Base-by-base conservation (phyloP, 768 basidiomycete genomes). In the Collybia sordida region DNA sequence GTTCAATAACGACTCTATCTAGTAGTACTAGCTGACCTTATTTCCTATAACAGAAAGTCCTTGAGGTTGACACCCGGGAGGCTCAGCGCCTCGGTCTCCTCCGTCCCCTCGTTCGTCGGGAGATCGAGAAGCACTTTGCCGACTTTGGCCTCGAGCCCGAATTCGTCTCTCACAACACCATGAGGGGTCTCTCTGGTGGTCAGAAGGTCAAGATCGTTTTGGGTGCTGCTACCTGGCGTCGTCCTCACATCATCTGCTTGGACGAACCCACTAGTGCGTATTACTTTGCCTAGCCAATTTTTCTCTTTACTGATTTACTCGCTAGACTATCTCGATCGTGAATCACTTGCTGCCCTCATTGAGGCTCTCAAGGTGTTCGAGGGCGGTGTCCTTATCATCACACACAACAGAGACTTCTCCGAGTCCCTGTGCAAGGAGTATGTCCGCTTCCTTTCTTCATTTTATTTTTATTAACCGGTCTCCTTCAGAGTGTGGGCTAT, bases 201-300 rank as follows among this genome's bases (percentile, higher is more conserved):
- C 95, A 98, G 76, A 98, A 98, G 77, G 95, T 98, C 70, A 98
- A 98, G 88, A 93, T 98, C 63, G 95, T 97, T 41, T 90, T 98
- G 60, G 94, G 92, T 74, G 94, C 95, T 55, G 95, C 95, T 35
- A 97, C 96, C 37, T 99, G 97, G 97, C 93, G 97, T 69, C 89
- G 94, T 61, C 97, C 97, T 51, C 96, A 98, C 80, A 69, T 97
- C 72, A 90, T 98, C 70, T 96, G 93, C 69, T 77, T 97, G 72
- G 95, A 98, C 71, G 95, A 97, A 77, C 94, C 94, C 56, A 96
- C 94, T 60, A 96, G 86, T 87, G 62, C 23, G 85, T 31, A 31
- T 71, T 23, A 22, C 34, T 47, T 45, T 19, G 3, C 18, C 14
- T 21, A 15, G 25, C 24, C 49, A n/a, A 36, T 4, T 12, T 6